A percentile compares a stretch with the other conserved stretches of the same genome.
phyloP scores from a whole-genome alignment of 352 stramenopile species.

The Plasmopara halstedii region DNA sequence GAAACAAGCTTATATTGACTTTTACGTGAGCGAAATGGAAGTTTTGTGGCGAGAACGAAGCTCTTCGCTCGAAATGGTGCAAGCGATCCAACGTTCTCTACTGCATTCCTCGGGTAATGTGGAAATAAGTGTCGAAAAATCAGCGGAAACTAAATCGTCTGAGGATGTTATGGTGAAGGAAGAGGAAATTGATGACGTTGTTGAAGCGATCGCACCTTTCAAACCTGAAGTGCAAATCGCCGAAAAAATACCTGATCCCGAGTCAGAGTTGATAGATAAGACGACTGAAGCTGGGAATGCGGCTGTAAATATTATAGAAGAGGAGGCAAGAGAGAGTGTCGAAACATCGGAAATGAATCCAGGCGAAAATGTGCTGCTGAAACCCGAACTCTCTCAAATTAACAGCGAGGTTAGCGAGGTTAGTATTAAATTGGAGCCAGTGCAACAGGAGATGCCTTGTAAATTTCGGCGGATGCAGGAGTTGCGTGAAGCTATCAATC shows the following conservation, averaged over 20 bases:
- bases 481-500: constrained; percentile 36
- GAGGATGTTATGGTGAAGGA: constrained; percentile 23
- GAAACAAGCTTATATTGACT: constrained; percentile 56
- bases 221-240: constrained; percentile 3
- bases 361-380: not conserved
- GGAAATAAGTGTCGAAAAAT: not conserved
- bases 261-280: not conserved
- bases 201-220: not conserved
- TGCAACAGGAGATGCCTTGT: constrained; percentile 9
- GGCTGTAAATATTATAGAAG: not conserved
- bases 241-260: not conserved
- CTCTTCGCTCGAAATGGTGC: constrained; percentile 66
- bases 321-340: not conserved
- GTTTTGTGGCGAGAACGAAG: constrained; percentile 74
- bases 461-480: constrained; percentile 45
- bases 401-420: constrained; percentile 16
- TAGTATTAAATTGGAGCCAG: constrained; percentile 11
- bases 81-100: constrained; percentile 63
- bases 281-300: not conserved
- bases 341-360: not conserved
- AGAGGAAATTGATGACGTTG: constrained; percentile 5
- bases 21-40: constrained; percentile 80
- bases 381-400: not conserved
- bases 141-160: constrained; percentile 3
- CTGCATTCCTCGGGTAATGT: constrained; percentile 15